Conservation (phyloP, 495 filamentous ascomycete species). For the Lasiosphaeria ovina region DNA sequence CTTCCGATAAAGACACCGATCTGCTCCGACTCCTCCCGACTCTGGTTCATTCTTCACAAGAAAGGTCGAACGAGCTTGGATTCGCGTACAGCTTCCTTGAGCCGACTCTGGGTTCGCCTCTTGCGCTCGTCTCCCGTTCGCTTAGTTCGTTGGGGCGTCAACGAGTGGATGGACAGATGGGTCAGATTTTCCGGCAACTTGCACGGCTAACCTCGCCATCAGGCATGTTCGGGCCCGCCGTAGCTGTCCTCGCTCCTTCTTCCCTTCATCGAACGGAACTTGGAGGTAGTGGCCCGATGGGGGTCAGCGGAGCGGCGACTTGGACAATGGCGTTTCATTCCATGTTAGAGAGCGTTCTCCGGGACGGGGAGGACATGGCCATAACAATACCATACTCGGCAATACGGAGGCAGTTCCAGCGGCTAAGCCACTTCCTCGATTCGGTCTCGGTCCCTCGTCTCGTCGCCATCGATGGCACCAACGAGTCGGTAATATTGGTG, state of each 20-base stretch:
- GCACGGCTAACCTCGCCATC: conserved; percentile 37
- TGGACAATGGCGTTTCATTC: conserved; percentile 49
- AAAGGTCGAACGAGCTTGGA: conserved; percentile 15
- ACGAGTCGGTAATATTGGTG: conserved; percentile 38
- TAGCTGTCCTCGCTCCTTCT: conserved; percentile 26
- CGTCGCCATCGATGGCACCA: conserved; percentile 35
- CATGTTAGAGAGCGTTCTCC: conserved; percentile 41
- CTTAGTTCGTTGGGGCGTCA: conserved; percentile 19
- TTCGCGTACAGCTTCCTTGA: conserved; percentile 35
- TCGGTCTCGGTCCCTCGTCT: conserved; percentile 36
- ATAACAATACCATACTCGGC: conserved; percentile 42
- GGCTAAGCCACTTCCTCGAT: conserved; percentile 39
- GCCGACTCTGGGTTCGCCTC: conserved; percentile 23
- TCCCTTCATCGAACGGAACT: not conserved
- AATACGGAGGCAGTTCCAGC: conserved; percentile 37
- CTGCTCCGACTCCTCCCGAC: conserved; percentile 31
- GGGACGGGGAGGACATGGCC: conserved; percentile 48
- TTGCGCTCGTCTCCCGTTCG: conserved; percentile 27
- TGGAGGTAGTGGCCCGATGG: not conserved
- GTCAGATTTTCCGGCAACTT: conserved; percentile 34
- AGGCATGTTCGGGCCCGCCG: conserved; percentile 37
- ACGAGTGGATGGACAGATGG: conserved; percentile 32
- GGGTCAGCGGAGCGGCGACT: conserved; percentile 15
- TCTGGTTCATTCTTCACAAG: conserved; percentile 30
- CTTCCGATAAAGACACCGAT: not conserved